Conservation (phyloP, 345 rosid species). For the Kernera saxatilis region DNA sequence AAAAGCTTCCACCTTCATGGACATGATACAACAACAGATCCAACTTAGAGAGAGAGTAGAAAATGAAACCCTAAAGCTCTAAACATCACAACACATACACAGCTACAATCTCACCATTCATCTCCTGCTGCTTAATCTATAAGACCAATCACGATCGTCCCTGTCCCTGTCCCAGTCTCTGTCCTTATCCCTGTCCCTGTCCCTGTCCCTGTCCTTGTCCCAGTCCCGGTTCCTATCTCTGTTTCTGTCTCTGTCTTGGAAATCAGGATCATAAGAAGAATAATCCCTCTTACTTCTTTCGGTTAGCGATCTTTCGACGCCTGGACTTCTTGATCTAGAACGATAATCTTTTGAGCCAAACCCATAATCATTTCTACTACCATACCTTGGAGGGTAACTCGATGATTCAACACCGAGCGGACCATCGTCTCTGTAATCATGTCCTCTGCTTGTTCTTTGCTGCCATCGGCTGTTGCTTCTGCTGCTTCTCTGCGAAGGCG, state of each 20-base stretch:
- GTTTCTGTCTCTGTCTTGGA: slow-evolving; percentile 20
- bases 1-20: slow-evolving; percentile 1
- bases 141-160: slow-evolving; percentile 32
- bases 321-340: slow-evolving; percentile 34
- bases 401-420: slow-evolving; percentile 61
- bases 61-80: neutral
- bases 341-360: slow-evolving; percentile 33
- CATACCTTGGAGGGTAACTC: slow-evolving; percentile 62
- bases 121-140: slow-evolving; percentile 27
- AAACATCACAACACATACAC: slow-evolving; percentile 9
- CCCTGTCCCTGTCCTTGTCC: neutral
- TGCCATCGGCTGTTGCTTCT: slow-evolving; percentile 36
- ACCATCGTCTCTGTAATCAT: slow-evolving; percentile 54
- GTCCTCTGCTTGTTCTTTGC: slow-evolving; percentile 39
- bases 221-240: neutral
- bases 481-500: slow-evolving; percentile 35
- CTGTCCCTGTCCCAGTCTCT: neutral
- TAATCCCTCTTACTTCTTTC: slow-evolving; percentile 49
- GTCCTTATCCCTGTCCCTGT: neutral
- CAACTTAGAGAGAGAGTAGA: neutral
- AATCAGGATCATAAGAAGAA: slow-evolving; percentile 31
- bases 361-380: slow-evolving; percentile 33
- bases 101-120: slow-evolving; percentile 19
- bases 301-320: slow-evolving; percentile 34
- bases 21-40: slow-evolving; percentile 16